Conservation (phyloP, 176 grass and related monocot species). For the Aegilops longissima region DNA sequence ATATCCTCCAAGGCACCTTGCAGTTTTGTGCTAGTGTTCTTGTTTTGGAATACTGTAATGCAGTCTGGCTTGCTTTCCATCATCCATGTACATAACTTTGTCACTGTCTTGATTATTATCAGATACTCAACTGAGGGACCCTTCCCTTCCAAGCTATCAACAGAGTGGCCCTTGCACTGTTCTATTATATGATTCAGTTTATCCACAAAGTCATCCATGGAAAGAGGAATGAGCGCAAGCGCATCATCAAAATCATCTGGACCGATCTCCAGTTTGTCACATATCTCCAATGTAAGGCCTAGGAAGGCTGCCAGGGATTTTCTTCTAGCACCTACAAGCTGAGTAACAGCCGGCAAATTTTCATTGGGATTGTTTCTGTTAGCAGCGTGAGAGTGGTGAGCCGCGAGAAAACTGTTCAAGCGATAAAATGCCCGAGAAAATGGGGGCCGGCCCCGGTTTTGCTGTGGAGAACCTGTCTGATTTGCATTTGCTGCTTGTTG, state of each 20-base stretch:
- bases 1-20: background rate
- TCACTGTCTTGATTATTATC: background rate
- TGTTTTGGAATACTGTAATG: background rate
- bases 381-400: background rate
- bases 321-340: background rate
- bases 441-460: background rate
- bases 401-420: background rate
- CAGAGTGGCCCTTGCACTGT: conserved; percentile 1
- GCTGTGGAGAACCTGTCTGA: background rate
- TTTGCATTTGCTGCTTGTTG: background rate
- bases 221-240: background rate
- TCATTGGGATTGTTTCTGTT: background rate
- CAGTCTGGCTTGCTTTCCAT: background rate
- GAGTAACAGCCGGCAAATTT: background rate
- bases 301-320: background rate
- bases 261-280: background rate
- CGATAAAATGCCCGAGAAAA: background rate
- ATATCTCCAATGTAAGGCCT: background rate
- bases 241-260: background rate
- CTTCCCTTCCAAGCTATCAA: background rate
- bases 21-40: background rate
- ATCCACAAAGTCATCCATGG: background rate
- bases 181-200: conserved; percentile 10
- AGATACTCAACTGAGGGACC: background rate
- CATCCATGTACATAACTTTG: conserved; percentile 23